Base-by-base conservation (phyloP, 768 basidiomycete species). In the Goffeauzyma gilvescens region DNA sequence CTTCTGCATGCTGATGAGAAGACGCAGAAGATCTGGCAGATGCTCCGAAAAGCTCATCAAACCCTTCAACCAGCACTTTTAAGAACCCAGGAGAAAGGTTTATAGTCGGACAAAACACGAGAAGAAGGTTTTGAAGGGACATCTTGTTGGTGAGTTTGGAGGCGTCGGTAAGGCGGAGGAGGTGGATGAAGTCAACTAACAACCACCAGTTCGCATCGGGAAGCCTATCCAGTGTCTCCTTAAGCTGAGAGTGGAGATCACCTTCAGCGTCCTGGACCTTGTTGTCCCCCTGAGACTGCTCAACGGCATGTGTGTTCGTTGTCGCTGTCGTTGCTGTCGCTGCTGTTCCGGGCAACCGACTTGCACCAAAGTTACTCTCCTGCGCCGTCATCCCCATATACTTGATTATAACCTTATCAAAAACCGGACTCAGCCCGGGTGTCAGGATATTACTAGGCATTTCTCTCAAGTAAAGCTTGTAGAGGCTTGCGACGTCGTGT, bases 401-500 rank as follows among this genome's bases (percentile, higher is more conserved):
- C 35, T 30, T 5, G 30, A 41, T 7, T 27, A 27, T 10, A 35
- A 28, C 53, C 43, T 7, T 51, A 24, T 58, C 66, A 30, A 93
- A 95, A 52, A 72, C 72, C 0, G 78, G 77, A 22, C 72, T 65
- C 6, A 89, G 69, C 13, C 68, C 67, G 24, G 72, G 69, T 4
- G 87, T 95, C 46, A 95, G 64, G 38, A 93, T 76, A 0, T 79
- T 76, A 48, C 83, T 79, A 1, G 86, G 89, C 28, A 95, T 87
- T 93, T 93, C 86, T 44, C 89, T 79, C 32, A 95, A 68, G 60
- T 76, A 95, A 1, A 83, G 79, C 63, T 90, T 93, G 67, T 90
- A 93, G 23, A 90, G 68, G 20, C 83, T 82, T 15, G 87, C 78
- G 6, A 95, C 87, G 1, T 85, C 83, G 61, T 95, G 86, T 35